Conservation (phyloP, 2,329 filamentous ascomycete species). For the Penicillium sp. region DNA sequence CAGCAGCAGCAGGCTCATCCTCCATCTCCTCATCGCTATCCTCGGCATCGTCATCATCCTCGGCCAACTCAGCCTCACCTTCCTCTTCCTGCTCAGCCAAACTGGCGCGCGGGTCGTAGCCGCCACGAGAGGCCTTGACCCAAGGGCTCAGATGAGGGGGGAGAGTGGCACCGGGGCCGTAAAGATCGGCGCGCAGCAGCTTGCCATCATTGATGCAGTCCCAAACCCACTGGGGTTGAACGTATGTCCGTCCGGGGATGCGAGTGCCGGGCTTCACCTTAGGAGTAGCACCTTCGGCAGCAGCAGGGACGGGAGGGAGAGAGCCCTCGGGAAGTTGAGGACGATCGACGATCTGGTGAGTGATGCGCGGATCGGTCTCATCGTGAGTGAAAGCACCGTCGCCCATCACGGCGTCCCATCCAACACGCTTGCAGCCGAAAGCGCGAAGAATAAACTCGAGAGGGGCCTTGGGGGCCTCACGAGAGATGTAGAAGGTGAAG, state of each 20-base stretch:
- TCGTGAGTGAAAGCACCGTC: slow-evolving; percentile 91
- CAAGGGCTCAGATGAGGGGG: slow-evolving; percentile 96
- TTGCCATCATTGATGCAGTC: slow-evolving; percentile 93
- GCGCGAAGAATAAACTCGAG: slow-evolving; percentile 91
- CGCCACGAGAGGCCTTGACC: slow-evolving; percentile 82
- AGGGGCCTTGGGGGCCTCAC: slow-evolving; percentile 87
- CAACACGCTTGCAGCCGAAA: slow-evolving; percentile 94
- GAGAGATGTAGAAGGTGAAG: slow-evolving; percentile 88
- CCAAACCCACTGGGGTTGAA: slow-evolving; percentile 99
- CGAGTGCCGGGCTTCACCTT: slow-evolving; percentile 65
- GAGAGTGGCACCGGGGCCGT: slow-evolving; percentile 84
- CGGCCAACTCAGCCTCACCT: slow-evolving; percentile 75
- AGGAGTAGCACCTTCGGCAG: slow-evolving; percentile 48
- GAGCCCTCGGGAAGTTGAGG: slow-evolving; percentile 69
- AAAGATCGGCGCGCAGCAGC: slow-evolving; percentile 81
- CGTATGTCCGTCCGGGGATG: slow-evolving; percentile 87
- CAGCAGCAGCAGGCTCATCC: slow-evolving; percentile 31
- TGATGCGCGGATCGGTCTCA: slow-evolving; percentile 85
- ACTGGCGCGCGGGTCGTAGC: slow-evolving; percentile 86
- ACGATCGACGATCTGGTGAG: slow-evolving; percentile 93
- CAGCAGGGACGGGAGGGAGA: slow-evolving; percentile 48
- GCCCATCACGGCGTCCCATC: slow-evolving; percentile 89
- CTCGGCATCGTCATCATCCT: slow-evolving; percentile 53
- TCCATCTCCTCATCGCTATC: slow-evolving; percentile 48
- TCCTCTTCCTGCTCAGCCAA: slow-evolving; percentile 87